Evolutionary conservation across 1,284 basidiomycete genomes (phyloP).

Genomic region (Cutaneotrichosporon dermatis): DNA sequence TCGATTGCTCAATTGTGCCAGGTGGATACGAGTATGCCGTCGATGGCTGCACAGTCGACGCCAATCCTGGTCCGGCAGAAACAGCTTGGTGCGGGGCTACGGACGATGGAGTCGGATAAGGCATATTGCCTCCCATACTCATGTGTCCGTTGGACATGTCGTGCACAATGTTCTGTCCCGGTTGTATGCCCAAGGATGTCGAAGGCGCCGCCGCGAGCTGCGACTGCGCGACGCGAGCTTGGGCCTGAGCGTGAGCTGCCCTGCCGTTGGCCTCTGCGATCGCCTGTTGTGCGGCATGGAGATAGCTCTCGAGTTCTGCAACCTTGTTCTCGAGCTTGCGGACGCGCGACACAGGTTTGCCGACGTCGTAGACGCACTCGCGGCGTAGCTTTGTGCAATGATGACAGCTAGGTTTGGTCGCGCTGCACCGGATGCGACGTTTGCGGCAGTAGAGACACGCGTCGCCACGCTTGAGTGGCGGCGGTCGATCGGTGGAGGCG

Average conservation of each 20-base stretch:
- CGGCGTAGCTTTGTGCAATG: conserved; percentile 36
- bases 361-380: conserved; percentile 42
- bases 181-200: no score
- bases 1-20: background rate
- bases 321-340: conserved; percentile 44
- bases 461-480: conserved; percentile 39
- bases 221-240: background rate
- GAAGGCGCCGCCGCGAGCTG: background rate
- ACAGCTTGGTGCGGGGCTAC: no score
- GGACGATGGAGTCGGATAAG: no score
- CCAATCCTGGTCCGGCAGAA: no score
- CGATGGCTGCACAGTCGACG: background rate
- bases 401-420: conserved; percentile 37
- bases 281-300: background rate
- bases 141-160: no score
- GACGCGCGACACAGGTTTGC: conserved; percentile 40
- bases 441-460: conserved; percentile 46
- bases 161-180: no score
- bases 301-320: conserved; percentile 32
- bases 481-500: background rate
- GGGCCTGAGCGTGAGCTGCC: background rate
- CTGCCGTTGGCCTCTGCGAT: background rate
- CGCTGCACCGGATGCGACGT: conserved; percentile 40
- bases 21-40: conserved; percentile 1
- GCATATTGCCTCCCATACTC: no score